Evolutionary conservation across 805 yeast species (phyloP), one percentile per base, ranked within the genome.

Genomic region (Zygotorulaspora sp.): DNA sequence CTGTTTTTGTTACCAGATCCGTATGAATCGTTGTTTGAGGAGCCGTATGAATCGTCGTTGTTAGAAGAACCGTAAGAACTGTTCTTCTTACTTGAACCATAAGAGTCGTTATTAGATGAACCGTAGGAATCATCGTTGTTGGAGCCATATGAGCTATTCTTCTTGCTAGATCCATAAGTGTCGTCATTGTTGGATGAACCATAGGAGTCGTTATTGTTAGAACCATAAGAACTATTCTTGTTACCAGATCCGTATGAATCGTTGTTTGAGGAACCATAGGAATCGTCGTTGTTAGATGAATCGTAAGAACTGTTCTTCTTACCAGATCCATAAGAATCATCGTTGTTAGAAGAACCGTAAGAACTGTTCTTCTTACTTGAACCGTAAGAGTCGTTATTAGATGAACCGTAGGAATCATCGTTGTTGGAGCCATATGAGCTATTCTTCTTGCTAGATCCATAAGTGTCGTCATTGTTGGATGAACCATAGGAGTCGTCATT

Each of bases 101-200:
- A 51, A 22, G 53, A 46, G 38, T 49, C 51, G 25, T 38, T 33
- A 44, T 49, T 47, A 48, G 52, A 58, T 4, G 42, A 38, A 15
- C 63, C 62, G 30, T 56, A 58, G 7, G 62, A 52, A 41, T 57
- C 55, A 38, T 52, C 40, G 41, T 52, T 41, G 43, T 44, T 44
- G 18, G 52, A 53, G 14, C 65, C 64, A 50, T 57, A 58, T 7
- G 63, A 55, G 47, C 58, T 53, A 40, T 43, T 42, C 45, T 48
- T 45, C 39, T 47, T 47, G 30, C 24, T 20, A 24, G 54, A 48
- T 10, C 58, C 55, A 35, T 49, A 48, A 9, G 49, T 44, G 25
- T 44, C 46, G 34, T 33, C 32, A 41, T 42, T 43, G 37, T 39
- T 36, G n/a, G 47, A 36, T 28, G 55, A 49, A 30, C 48, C 57